A percentile compares a stretch with the other conserved stretches of the same genome.
Conservation (phyloP, 306 rosid species). For the Gastrolobium bilobum region DNA sequence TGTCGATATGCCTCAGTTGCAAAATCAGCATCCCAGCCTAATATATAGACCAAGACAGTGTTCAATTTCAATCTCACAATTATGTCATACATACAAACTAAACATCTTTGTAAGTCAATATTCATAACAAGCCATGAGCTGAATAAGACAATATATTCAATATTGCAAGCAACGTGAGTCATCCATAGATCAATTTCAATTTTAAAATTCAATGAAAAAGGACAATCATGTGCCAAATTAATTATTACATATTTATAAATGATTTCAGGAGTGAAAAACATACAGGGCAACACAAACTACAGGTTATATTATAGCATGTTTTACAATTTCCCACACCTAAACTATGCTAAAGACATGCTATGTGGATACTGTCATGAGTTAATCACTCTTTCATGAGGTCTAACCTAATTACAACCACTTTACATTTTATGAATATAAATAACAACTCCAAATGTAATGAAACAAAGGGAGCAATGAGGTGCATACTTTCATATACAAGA, state of each 20-base stretch:
- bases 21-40: slow-evolving; percentile 99
- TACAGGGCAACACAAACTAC: slow-evolving; percentile 28
- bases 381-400: slow-evolving; percentile 35
- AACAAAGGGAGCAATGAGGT: slow-evolving; percentile 36
- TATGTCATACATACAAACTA: slow-evolving; percentile 35
- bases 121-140: slow-evolving; percentile 26
- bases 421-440: slow-evolving; percentile 35
- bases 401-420: slow-evolving; percentile 25
- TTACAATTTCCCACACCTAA: slow-evolving; percentile 15
- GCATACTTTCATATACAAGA: slow-evolving; percentile 96
- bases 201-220: slow-evolving; percentile 2
- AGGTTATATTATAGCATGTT: slow-evolving; percentile 10
- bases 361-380: slow-evolving; percentile 14
- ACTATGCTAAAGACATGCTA: slow-evolving; percentile 12
- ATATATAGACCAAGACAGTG: slow-evolving; percentile 38
- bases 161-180: slow-evolving; percentile 14
- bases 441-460: slow-evolving; percentile 18
- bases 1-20: slow-evolving; percentile 98
- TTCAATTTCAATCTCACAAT: slow-evolving; percentile 50
- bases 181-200: slow-evolving; percentile 23
- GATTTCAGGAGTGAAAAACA: slow-evolving; percentile 12
- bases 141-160: slow-evolving; percentile 29
- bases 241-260: slow-evolving; percentile 7
- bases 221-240: neutral
- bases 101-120: slow-evolving; percentile 32